These are phyloP conservation scores for Begonia peltatifolia DNA, from an alignment of 306 rosid genomes.

Conservation along the genomic window DNA sequence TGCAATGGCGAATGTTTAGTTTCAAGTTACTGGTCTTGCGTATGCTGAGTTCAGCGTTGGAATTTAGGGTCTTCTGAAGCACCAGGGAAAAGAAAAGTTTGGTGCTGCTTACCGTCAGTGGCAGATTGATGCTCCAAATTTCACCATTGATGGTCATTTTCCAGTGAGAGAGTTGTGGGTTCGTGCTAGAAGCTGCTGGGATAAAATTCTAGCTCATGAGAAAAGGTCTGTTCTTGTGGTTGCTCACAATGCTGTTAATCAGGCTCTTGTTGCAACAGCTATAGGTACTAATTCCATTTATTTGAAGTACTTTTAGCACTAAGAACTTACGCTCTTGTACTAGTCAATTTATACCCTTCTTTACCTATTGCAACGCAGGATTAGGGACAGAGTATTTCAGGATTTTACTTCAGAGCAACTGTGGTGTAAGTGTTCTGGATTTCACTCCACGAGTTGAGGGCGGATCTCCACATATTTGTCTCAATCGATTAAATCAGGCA, in stretches of 20 bases:
- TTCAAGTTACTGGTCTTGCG: background rate
- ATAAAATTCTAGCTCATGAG: slow-evolving; percentile 57
- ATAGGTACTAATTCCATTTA: slow-evolving; percentile 39
- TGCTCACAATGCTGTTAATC: slow-evolving; percentile 98
- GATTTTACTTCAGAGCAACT: slow-evolving; percentile 82
- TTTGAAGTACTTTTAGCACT: slow-evolving; percentile 7
- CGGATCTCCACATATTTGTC: slow-evolving; percentile 59
- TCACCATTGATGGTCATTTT: slow-evolving; percentile 77
- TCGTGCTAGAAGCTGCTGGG: slow-evolving; percentile 76
- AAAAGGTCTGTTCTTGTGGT: slow-evolving; percentile 82
- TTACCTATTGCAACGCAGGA: slow-evolving; percentile 29
- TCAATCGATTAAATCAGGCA: slow-evolving; percentile 92
- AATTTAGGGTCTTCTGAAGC: slow-evolving; percentile 69
- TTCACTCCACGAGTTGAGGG: slow-evolving; percentile 62
- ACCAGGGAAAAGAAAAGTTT: slow-evolving; percentile 65
- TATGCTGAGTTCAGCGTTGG: slow-evolving; percentile 17
- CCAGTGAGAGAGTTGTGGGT: slow-evolving; percentile 91
- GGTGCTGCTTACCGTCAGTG: slow-evolving; percentile 69
- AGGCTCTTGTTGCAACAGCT: slow-evolving; percentile 92
- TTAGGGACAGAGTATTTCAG: slow-evolving; percentile 73
- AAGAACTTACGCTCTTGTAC: background rate
- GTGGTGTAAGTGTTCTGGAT: slow-evolving; percentile 89
- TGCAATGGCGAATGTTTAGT: background rate
- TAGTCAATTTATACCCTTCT: background rate
- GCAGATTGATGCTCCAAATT: slow-evolving; percentile 78